These are phyloP conservation scores for Closterium sp. DNA, from an alignment of 139 green algal genomes.

Conservation along the genomic window DNA sequence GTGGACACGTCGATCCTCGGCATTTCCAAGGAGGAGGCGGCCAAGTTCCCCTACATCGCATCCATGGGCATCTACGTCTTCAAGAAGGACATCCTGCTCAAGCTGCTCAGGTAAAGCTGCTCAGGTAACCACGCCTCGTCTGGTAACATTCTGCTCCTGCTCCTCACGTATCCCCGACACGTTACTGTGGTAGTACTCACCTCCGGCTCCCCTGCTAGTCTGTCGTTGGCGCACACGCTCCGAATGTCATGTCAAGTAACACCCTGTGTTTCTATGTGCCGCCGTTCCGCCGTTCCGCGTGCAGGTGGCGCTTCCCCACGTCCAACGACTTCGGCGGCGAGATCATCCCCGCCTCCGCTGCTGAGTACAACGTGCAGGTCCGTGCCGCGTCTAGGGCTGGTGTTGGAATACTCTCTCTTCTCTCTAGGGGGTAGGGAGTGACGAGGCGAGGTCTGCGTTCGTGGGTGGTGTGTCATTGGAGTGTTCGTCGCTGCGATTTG, in stretches of 20 bases:
- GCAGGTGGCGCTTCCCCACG: constrained; percentile 54
- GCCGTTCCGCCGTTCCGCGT: background rate
- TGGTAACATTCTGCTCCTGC: no score
- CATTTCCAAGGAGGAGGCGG: constrained; percentile 48
- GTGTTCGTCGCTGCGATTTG: no score
- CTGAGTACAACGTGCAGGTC: constrained; percentile 61
- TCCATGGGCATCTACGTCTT: constrained; percentile 99
- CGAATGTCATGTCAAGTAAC: no score
- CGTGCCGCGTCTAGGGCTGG: constrained; percentile 23
- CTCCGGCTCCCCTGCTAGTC: no score
- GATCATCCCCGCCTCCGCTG: constrained; percentile 83
- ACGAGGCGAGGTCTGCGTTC: no score
- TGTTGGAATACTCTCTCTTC: no score
- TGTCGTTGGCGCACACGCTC: no score
- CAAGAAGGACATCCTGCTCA: constrained; percentile 86
- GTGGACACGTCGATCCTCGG: constrained; percentile 93
- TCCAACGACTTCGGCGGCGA: constrained; percentile 97
- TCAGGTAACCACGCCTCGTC: constrained; percentile 1
- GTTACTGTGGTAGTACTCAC: background rate
- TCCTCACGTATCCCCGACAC: background rate
- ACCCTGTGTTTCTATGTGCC: no score
- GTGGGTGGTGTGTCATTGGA: no score
- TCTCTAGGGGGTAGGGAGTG: no score
- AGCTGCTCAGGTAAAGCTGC: constrained; percentile 57
- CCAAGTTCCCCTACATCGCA: constrained; percentile 89